These are phyloP conservation scores for Erigeron philadelphicus DNA, from an alignment of 140 eudicot genomes.

Conservation along the genomic window DNA sequence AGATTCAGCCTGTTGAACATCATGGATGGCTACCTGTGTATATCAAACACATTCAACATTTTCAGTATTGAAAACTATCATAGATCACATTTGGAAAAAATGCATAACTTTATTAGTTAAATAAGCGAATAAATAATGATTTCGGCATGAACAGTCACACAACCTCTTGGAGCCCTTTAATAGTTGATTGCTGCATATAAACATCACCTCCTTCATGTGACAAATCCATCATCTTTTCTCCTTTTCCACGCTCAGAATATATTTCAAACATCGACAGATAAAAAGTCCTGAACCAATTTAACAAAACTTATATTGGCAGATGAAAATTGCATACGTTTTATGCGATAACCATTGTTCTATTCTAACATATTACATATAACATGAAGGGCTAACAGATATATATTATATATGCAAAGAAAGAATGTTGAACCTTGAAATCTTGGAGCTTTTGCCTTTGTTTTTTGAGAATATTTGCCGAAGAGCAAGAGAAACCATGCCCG, in stretches of 20 bases:
- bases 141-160: background rate
- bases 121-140: background rate
- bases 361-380: no score
- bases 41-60: conserved; percentile 4
- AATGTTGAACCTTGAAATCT: conserved; percentile 38
- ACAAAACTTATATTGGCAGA: background rate
- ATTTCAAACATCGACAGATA: conserved; percentile 78
- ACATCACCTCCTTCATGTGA: conserved; percentile 54
- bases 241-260: conserved; percentile 65
- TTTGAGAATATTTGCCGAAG: conserved; percentile 49
- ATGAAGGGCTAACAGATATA: no score
- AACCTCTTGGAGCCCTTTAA: conserved; percentile 81
- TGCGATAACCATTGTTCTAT: no score
- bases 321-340: no score
- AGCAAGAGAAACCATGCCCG: conserved; percentile 87
- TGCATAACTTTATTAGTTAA: conserved; percentile 1
- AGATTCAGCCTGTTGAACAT: conserved; percentile 72
- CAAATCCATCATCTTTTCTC: conserved; percentile 60
- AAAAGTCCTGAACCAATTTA: conserved; percentile 43
- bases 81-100: background rate
- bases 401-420: background rate
- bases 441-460: conserved; percentile 21
- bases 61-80: background rate
- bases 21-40: conserved; percentile 48
- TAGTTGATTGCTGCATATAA: conserved; percentile 53